Conservation (phyloP, 2,329 filamentous ascomycete genomes). For the Sporothrix curviconia region DNA sequence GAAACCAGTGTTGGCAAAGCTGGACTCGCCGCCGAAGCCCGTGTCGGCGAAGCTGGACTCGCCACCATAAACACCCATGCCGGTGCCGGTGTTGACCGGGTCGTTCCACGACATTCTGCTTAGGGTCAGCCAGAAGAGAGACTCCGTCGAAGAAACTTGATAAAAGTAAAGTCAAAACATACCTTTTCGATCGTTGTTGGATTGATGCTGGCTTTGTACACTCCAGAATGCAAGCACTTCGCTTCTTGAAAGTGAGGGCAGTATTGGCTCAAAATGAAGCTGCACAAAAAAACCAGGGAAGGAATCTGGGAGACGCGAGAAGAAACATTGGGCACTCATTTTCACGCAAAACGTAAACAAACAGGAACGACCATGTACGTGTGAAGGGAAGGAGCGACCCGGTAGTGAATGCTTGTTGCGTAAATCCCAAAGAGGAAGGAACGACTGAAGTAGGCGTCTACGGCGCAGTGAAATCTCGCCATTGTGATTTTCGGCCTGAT, state of each 20-base stretch:
- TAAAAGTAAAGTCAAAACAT: no score
- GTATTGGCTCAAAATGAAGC: no score
- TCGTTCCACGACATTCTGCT: constrained; percentile 1
- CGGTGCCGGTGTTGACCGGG: not conserved
- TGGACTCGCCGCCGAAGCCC: not conserved
- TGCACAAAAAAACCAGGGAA: not conserved
- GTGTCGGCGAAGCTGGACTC: constrained; percentile 43
- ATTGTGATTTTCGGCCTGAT: no score
- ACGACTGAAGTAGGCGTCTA: no score
- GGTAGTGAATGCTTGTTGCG: not conserved
- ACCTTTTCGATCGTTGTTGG: no score
- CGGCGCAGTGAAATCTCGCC: no score
- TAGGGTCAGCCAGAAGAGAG: no score
- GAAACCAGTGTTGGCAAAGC: not conserved
- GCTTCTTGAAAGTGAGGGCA: no score
- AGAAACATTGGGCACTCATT: not conserved
- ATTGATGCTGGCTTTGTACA: no score
- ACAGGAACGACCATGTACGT: not conserved
- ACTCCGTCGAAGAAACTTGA: no score
- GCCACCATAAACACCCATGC: not conserved
- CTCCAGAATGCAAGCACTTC: no score
- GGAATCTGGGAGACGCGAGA: not conserved
- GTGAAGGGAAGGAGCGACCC: constrained; percentile 1
- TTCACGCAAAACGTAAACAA: not conserved
- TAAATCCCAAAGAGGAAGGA: not conserved